Percentiles rank a stretch among this genome's conserved stretches.
phyloP scores from a whole-genome alignment of 495 filamentous ascomycete species.

The Tetracladium setigerum region DNA sequence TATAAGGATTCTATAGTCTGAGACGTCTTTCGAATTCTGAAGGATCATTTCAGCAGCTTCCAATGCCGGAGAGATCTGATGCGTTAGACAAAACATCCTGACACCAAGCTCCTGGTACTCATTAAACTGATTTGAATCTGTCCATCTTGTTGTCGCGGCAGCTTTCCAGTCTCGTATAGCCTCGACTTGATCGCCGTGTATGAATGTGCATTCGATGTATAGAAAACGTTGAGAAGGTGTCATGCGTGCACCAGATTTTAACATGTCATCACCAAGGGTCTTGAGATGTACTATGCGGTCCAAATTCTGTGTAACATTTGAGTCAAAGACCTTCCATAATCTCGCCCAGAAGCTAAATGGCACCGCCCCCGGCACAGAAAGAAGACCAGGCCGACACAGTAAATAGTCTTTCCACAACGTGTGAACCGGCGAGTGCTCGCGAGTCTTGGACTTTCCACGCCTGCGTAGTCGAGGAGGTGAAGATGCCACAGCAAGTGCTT shows the following conservation, averaged over 20 bases:
- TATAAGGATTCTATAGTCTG: slow-evolving; percentile 51
- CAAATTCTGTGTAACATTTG: slow-evolving; percentile 33
- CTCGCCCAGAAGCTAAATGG: slow-evolving; percentile 46
- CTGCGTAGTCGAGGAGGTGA: background rate
- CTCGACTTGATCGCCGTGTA: slow-evolving; percentile 46
- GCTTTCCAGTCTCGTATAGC: slow-evolving; percentile 60
- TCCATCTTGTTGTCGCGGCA: slow-evolving; percentile 12
- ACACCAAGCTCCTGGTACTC: slow-evolving; percentile 64
- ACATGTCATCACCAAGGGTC: slow-evolving; percentile 53
- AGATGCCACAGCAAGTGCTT: background rate
- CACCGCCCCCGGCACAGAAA: slow-evolving; percentile 34
- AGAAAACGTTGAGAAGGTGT: slow-evolving; percentile 49
- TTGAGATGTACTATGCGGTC: slow-evolving; percentile 54
- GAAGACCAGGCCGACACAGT: slow-evolving; percentile 37
- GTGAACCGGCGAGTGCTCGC: slow-evolving; percentile 8
- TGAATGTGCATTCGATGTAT: slow-evolving; percentile 56
- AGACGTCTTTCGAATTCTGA: slow-evolving; percentile 35
- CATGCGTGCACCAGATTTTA: slow-evolving; percentile 43
- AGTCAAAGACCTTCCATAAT: slow-evolving; percentile 31
- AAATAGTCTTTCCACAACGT: slow-evolving; percentile 35
- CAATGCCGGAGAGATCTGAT: slow-evolving; percentile 55
- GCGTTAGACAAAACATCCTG: slow-evolving; percentile 52
- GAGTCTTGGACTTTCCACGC: background rate
- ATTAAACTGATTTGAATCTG: slow-evolving; percentile 25
- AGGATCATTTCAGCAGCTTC: slow-evolving; percentile 53